These are phyloP conservation scores for Ajuga reptans DNA, from an alignment of 305 asterid species.

Conservation along the genomic window DNA sequence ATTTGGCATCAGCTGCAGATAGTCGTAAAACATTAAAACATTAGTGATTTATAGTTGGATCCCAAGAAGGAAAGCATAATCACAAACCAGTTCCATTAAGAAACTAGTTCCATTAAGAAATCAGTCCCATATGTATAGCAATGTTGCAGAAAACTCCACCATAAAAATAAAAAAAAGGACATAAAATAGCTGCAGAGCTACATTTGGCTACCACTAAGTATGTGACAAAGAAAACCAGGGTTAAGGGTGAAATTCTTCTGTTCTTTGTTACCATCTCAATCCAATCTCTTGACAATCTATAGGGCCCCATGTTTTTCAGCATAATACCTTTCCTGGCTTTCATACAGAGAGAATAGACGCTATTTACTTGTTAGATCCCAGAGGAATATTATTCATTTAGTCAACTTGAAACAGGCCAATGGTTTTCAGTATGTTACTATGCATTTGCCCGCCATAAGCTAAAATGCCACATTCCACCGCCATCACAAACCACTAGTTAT, in stretches of 20 bases:
- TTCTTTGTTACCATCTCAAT: neutral
- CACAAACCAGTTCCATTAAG: neutral
- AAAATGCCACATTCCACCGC: neutral
- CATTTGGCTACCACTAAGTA: neutral
- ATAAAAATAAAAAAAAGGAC: neutral
- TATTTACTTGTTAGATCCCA: neutral
- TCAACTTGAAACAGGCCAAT: neutral
- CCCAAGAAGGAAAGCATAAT: slow-evolving; percentile 5
- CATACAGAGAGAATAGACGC: neutral
- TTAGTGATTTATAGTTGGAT: neutral
- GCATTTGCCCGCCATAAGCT: slow-evolving; percentile 1
- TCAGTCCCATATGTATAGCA: neutral
- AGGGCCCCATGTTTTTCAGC: neutral
- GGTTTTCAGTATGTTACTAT: neutral
- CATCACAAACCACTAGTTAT: neutral
- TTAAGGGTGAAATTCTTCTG: neutral
- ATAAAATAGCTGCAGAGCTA: neutral
- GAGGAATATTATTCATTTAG: neutral
- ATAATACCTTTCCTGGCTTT: slow-evolving; percentile 14
- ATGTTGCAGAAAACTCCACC: neutral
- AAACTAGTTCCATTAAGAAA: neutral
- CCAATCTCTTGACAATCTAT: neutral
- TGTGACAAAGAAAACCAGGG: neutral
- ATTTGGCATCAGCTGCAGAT: slow-evolving; percentile 16
- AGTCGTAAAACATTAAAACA: neutral